These are phyloP conservation scores for Aspergillus funiculosus DNA, from an alignment of 495 filamentous ascomycete species.

Conservation along the genomic window DNA sequence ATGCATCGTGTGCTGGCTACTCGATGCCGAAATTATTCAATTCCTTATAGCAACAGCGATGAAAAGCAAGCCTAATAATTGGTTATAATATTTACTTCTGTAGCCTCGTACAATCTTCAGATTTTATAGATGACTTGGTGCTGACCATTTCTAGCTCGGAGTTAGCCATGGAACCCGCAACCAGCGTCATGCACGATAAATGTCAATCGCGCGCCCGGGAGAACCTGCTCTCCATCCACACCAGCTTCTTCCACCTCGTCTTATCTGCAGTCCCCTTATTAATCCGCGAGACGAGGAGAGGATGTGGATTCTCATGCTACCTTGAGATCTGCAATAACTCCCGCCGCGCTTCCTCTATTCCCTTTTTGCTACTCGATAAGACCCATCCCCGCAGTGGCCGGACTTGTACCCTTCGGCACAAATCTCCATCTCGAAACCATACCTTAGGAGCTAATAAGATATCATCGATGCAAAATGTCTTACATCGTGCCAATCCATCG, in stretches of 20 bases:
- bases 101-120: no score
- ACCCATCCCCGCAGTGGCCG: slow-evolving; percentile 7
- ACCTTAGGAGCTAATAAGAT: background rate
- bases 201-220: background rate
- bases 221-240: background rate
- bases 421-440: background rate
- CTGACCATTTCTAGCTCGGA: no score
- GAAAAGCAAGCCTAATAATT: no score
- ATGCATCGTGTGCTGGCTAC: background rate
- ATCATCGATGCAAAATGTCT: slow-evolving; percentile 56
- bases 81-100: no score
- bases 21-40: no score
- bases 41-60: no score
- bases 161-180: slow-evolving; percentile 8
- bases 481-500: slow-evolving; percentile 92
- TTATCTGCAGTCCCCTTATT: background rate
- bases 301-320: background rate
- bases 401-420: background rate
- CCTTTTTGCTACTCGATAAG: slow-evolving; percentile 3
- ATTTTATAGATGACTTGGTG: no score
- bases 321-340: no score
- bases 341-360: no score
- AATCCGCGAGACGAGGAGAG: background rate
- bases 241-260: background rate
- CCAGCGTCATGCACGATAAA: slow-evolving; percentile 11